Conservation (phyloP, 352 stramenopile species). For the Elongisporangium senticosum region DNA sequence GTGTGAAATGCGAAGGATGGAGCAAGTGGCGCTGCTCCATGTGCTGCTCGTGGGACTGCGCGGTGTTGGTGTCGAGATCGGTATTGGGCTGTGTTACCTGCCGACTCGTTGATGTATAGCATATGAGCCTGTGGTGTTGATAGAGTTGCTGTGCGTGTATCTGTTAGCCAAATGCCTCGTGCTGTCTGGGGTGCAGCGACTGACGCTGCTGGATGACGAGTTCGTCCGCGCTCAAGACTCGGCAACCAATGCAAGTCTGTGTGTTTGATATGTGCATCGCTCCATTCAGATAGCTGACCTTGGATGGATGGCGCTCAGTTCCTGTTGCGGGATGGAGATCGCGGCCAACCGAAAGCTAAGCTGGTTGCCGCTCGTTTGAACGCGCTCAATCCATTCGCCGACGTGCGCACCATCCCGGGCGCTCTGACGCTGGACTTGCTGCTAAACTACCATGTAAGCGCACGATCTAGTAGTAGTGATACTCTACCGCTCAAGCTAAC, state of each 20-base stretch:
- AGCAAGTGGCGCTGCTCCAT: slow-evolving; percentile 33
- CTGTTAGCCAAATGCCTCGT: slow-evolving; percentile 31
- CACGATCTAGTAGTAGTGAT: not conserved
- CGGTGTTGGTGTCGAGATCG: slow-evolving; percentile 36
- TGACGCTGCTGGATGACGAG: slow-evolving; percentile 43
- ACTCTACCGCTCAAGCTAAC: not conserved
- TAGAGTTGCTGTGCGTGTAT: not conserved
- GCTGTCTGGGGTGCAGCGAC: slow-evolving; percentile 23
- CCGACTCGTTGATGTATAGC: not conserved
- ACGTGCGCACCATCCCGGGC: slow-evolving; percentile 25
- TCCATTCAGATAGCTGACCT: not conserved
- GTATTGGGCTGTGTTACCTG: slow-evolving; percentile 3
- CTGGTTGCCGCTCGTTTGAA: slow-evolving; percentile 22
- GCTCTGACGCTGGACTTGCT: slow-evolving; percentile 28
- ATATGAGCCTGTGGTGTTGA: not conserved
- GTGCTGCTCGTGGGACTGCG: slow-evolving; percentile 37
- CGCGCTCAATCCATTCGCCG: slow-evolving; percentile 17
- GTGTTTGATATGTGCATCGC: not conserved
- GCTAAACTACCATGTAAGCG: slow-evolving; percentile 34
- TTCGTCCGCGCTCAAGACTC: slow-evolving; percentile 31
- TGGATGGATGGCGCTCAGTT: slow-evolving; percentile 11
- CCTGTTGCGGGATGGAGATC: slow-evolving; percentile 22
- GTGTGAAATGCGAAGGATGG: slow-evolving; percentile 16
- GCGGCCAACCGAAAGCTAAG: slow-evolving; percentile 24
- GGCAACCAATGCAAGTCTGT: slow-evolving; percentile 13